Evolutionary conservation across 306 rosid genomes (phyloP), one percentile per base, ranked within the genome.

Genomic region (Pyrus pyrifolia): DNA sequence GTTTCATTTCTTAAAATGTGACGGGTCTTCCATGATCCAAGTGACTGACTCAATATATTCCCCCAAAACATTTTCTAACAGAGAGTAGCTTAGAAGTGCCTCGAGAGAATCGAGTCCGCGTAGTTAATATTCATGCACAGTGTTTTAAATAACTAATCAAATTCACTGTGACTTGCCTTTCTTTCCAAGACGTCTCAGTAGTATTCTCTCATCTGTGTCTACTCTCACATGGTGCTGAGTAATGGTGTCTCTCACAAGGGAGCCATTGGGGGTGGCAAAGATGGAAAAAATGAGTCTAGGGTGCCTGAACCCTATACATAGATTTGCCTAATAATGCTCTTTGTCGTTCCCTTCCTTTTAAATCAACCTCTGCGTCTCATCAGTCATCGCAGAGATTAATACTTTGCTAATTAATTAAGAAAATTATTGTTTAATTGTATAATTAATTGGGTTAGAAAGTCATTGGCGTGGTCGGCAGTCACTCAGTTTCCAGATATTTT

Each of bases 241-340:
- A 80, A 90, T 86, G 58, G 80, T 87, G 94, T 88, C 88, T 82
- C 82, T 77, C 81, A 68, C 68, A 87, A 87, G 85, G 69, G 75
- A 83, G 75, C 75, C 78, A 74, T 78, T 38, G 22, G 22, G 68
- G 79, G 60, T 81, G 51, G 60, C 79, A 45, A 25, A 21, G 75
- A 35, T 17, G 30, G 72, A 63, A 18, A 76, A 78, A 68, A 74
- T 29, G 64, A 79, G 87, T 85, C 90, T 67, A 81, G 88, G 84
- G 67, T 79, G 86, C 71, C 61, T 90, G 89, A 72, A 73, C 59
- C 51, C 51, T 11, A 10, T n/a, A 82, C 83, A 60, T 70, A 78
- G 80, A 83, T 88, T 84, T 75, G 75, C 66, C 82, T 70, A 67
- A 42, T 59, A 40, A 27, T 81, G 57, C 70, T 70, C 68, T 74